Conservation (phyloP, 2,329 filamentous ascomycete genomes). For the Diatrype stigma region DNA sequence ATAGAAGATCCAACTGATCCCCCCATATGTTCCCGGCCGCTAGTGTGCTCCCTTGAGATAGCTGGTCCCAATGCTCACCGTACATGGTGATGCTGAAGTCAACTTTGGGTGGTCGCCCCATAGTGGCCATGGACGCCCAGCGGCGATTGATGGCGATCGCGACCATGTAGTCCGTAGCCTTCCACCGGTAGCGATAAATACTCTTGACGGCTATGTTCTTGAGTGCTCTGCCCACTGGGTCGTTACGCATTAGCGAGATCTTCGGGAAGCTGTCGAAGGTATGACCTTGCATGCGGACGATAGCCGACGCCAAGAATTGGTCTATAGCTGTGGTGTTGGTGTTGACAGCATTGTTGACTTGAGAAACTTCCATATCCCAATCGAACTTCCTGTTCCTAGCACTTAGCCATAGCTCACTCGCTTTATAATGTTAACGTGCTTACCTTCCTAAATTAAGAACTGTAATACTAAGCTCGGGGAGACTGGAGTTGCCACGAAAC, state of each 20-base stretch:
- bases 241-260: conserved; percentile 13
- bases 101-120: conserved; percentile 11
- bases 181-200: conserved; percentile 29
- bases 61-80: conserved; percentile 27
- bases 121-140: conserved; percentile 21
- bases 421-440: conserved; percentile 2
- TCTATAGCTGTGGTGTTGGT: conserved; percentile 16
- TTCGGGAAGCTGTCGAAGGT: conserved; percentile 23
- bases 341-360: conserved; percentile 17
- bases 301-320: conserved; percentile 20
- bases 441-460: conserved; percentile 31
- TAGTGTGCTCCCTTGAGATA: conserved; percentile 9
- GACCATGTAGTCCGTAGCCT: conserved; percentile 26
- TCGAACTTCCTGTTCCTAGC: conserved; percentile 26
- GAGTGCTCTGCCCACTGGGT: conserved; percentile 16
- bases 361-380: conserved; percentile 32
- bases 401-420: background rate
- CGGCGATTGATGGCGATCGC: conserved; percentile 32
- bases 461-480: conserved; percentile 20
- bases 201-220: conserved; percentile 28
- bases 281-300: conserved; percentile 12
- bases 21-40: conserved; percentile 22
- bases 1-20: conserved; percentile 19
- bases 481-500: conserved; percentile 4
- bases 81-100: conserved; percentile 27